Base-by-base conservation (phyloP, 169 alveolate genomes). In the Theileria equi region DNA sequence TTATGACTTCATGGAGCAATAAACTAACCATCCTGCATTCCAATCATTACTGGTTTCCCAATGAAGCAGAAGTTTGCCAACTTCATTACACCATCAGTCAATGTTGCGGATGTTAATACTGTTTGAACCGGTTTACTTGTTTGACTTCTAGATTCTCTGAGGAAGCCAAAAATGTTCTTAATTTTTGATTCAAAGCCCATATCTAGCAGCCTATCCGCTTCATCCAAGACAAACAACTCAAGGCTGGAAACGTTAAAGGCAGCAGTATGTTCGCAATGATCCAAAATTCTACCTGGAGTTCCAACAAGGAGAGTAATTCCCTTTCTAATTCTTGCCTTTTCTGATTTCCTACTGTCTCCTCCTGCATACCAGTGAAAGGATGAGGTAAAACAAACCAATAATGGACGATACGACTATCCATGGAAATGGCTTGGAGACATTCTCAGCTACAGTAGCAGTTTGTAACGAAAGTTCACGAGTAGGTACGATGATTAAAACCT, bases 241-340 rank as follows among this genome's bases (percentile, higher is more conserved):
- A 84, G 64, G 32, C 93, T 93, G 40, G 85, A 67, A 50, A 88
- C 83, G 26, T 90, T 89, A 72, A 96, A 94, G 35, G 96, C 91
- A 49, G 90, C 73, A 17, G 98, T 92, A 61, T 90, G 89, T 52
- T 89, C 88, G 45, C 96, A 79, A 63, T 94, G 97, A 74, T 97
- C 98, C 5, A 95, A 48, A 40, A 97, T 68, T 61, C 99, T 89
- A 11, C 99, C 99, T 5, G 99, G 98, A 28, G 99, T 97, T 26
- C 97, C 97, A 11, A 95, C 89, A 35, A 97, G 77, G 11, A 96
- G 77, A 67, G 97, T 96, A 25, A 97, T 94, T 0, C 96, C 95
- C 62, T 89, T 90, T 54, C 94, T 86, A 32, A 97, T 82, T 43
- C 96, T 93, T 47, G 91, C 92, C 81, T 89, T 89, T 68, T 94